These are phyloP conservation scores for Pythium guiyangense DNA, from an alignment of 352 stramenopile genomes.

Conservation along the genomic window DNA sequence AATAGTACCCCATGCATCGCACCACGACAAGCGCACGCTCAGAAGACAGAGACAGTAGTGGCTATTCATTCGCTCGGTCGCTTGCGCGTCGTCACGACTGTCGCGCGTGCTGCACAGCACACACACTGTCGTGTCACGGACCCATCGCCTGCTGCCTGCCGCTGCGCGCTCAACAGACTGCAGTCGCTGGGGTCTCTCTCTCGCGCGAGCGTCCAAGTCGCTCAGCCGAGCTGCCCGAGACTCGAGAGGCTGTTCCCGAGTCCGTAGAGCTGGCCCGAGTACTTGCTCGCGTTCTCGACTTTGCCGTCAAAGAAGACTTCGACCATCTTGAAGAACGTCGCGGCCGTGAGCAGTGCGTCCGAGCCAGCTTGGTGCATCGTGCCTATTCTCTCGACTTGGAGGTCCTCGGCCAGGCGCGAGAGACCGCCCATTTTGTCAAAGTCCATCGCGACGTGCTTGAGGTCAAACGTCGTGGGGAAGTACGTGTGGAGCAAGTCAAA, in stretches of 20 bases:
- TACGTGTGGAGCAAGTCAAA: conserved; percentile 98
- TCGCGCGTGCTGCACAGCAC: no score
- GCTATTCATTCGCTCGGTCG: no score
- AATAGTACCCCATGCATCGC: no score
- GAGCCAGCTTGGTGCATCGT: conserved; percentile 99
- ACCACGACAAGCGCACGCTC: no score
- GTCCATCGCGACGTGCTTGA: conserved; percentile 98
- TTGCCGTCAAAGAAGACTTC: conserved; percentile 87
- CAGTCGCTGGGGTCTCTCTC: no score
- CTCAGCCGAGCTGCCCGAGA: conserved; percentile 20
- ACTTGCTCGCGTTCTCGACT: conserved; percentile 78
- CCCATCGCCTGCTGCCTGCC: no score
- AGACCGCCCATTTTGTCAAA: conserved; percentile 97
- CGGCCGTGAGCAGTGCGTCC: conserved; percentile 95
- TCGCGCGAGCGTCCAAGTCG: background rate
- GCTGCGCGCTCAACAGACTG: no score
- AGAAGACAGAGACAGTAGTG: no score
- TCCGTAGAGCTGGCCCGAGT: conserved; percentile 83
- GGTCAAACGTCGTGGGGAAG: conserved; percentile 98
- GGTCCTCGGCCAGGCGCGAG: conserved; percentile 94
- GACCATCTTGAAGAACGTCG: conserved; percentile 92
- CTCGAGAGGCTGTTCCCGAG: conserved; percentile 62
- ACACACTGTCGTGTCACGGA: no score
- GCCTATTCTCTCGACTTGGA: conserved; percentile 97
- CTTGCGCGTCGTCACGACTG: no score